Base-by-base conservation (phyloP, 73 alveolate genomes). In the Paraurostyla sp. region DNA sequence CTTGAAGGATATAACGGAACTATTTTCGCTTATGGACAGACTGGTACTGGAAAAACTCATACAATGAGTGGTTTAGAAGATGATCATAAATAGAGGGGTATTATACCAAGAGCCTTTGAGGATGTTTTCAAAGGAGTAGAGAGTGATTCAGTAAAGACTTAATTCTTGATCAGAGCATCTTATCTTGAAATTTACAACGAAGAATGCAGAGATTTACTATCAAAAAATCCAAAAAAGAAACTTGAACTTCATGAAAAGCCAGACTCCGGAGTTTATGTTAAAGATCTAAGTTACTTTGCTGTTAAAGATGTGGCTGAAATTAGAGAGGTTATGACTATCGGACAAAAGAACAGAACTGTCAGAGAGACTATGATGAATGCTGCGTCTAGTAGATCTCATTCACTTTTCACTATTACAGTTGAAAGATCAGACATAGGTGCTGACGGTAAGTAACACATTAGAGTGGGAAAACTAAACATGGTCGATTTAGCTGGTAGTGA, bases 401-500 rank as follows among this genome's bases (percentile, higher is more conserved):
- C 99, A 30, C 93, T 97, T 0, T 97, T 97, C 92, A 91, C 97
- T 18, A 87, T 97, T 13, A 96, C 97, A 13, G 97, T 97, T 0
- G 99, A 97, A 91, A 89, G 96, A 59, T 85, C 97, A 25, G 98
- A 97, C 69, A 86, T 92, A 41, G 98, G 97, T 50, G 96, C 93
- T 27, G 99, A 97, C 63, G 99, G 98, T 13, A 76, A 78, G 30
- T 50, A 50, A 78, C 27, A 54, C 29, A 52, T 78, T 13, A 78
- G 52, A 38, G 38, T 78, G 76, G 89, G 89, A 9, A 78, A 78
- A 60, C 62, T 98, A 56, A 96, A 98, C 84, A 82, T 98, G 49
- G 99, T 98, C 2, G 99, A 98, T 94, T 89, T 98, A 69, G 99
- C 99, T 16, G 99, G 99, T 7, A 91, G 98, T 84, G 99, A 98